phyloP scores from a whole-genome alignment of 495 filamentous ascomycete species.

The Friedmanniomyces simplex region DNA sequence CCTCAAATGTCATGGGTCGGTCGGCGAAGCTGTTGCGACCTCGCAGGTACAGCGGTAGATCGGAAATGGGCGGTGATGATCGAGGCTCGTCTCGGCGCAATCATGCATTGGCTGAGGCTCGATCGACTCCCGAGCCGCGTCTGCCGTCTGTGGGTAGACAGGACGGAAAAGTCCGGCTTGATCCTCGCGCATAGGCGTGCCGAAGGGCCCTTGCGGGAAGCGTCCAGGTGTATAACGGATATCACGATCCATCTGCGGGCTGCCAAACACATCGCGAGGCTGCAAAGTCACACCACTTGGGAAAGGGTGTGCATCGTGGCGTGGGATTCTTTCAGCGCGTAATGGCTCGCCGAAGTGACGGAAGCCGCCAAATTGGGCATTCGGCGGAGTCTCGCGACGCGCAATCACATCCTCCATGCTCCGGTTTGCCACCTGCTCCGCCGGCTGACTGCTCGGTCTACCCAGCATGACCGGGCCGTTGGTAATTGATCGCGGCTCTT shows the following conservation, averaged over 20 bases:
- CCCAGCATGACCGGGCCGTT: slow-evolving; percentile 1
- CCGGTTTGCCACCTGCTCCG: background rate
- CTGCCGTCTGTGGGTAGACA: slow-evolving; percentile 2
- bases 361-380: slow-evolving; percentile 9
- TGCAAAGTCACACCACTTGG: slow-evolving; percentile 10
- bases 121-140: slow-evolving; percentile 11
- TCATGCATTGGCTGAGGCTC: slow-evolving; percentile 8
- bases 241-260: slow-evolving; percentile 14
- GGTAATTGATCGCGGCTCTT: background rate
- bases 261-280: slow-evolving; percentile 8
- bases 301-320: slow-evolving; percentile 10
- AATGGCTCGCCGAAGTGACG: slow-evolving; percentile 13
- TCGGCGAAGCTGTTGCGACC: slow-evolving; percentile 5
- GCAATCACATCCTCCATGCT: background rate
- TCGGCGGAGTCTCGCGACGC: slow-evolving; percentile 3
- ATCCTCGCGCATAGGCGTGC: slow-evolving; percentile 18
- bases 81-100: slow-evolving; percentile 8
- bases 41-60: background rate
- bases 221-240: background rate
- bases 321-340: background rate
- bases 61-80: slow-evolving; percentile 7
- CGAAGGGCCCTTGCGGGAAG: slow-evolving; percentile 3
- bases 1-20: slow-evolving; percentile 18
- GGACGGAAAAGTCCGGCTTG: slow-evolving; percentile 11
- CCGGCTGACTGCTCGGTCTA: slow-evolving; percentile 21